A percentile compares a stretch with the other conserved stretches of the same genome.
Conservation (phyloP, 768 basidiomycete species). For the Tylopilus rubrobrunneus region DNA sequence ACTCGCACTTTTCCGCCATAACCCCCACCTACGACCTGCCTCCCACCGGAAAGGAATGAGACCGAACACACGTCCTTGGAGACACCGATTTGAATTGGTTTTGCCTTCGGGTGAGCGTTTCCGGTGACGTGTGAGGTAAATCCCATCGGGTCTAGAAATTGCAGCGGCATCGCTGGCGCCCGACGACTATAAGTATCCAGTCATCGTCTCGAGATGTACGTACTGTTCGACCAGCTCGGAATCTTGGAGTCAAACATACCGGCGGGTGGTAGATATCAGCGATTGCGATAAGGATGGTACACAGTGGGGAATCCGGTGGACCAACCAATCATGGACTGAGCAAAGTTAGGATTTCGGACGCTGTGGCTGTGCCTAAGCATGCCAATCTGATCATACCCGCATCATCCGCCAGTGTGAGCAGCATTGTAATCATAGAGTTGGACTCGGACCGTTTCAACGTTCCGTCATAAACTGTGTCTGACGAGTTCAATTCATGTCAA, state of each 20-base stretch:
- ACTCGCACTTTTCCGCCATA: conserved; percentile 7
- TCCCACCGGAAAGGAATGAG: conserved; percentile 4
- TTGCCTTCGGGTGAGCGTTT: neutral
- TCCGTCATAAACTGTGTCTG: too few relatives aligned
- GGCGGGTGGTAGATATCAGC: neutral
- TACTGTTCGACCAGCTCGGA: neutral
- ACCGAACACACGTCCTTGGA: conserved; percentile 10
- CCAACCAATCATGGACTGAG: too few relatives aligned
- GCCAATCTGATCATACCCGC: too few relatives aligned
- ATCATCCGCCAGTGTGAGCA: too few relatives aligned
- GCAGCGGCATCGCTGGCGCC: neutral
- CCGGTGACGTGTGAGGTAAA: neutral
- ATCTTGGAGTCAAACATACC: neutral
- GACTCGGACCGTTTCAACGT: too few relatives aligned
- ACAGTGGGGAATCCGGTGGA: too few relatives aligned
- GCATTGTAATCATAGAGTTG: too few relatives aligned
- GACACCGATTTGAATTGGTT: neutral
- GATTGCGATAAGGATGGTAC: neutral
- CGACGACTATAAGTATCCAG: neutral
- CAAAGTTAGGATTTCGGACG: too few relatives aligned
- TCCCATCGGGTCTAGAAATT: neutral
- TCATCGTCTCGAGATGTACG: neutral
- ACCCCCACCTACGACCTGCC: conserved; percentile 6
- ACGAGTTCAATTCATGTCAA: too few relatives aligned
- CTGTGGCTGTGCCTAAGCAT: too few relatives aligned